A percentile compares a stretch with the other conserved stretches of the same genome.
Conservation (phyloP, 805 yeast genomes). For the Isabelozyma gotoi region DNA sequence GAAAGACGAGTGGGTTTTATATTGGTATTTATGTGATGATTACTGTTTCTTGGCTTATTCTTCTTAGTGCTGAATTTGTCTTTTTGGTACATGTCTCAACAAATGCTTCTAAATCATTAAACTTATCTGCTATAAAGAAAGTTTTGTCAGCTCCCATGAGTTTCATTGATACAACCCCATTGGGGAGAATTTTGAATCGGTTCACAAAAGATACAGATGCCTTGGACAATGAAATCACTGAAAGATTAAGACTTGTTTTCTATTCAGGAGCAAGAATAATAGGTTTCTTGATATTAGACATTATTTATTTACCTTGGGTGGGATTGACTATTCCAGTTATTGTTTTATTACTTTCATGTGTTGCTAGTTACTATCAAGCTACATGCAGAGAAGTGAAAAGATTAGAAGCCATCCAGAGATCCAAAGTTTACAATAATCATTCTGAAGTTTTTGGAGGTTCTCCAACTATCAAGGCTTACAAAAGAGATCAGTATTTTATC, state of each 20-base stretch:
- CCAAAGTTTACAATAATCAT: constrained; percentile 68
- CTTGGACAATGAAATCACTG: constrained; percentile 70
- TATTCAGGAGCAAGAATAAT: constrained; percentile 49
- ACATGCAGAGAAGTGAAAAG: constrained; percentile 76
- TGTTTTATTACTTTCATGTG: constrained; percentile 37
- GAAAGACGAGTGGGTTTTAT: constrained; percentile 51
- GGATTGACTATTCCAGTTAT: constrained; percentile 65
- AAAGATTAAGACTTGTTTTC: constrained; percentile 57
- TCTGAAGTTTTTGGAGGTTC: constrained; percentile 70
- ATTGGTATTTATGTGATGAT: constrained; percentile 69
- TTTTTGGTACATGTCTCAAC: constrained; percentile 47
- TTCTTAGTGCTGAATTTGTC: constrained; percentile 41
- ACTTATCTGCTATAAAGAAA: constrained; percentile 53
- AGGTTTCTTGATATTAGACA: constrained; percentile 63
- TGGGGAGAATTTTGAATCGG: constrained; percentile 78
- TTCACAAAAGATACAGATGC: constrained; percentile 83
- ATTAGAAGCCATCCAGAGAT: constrained; percentile 69
- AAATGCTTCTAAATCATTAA: constrained; percentile 53
- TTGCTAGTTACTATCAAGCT: constrained; percentile 62
- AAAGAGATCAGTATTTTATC: constrained; percentile 45
- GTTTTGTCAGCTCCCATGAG: constrained; percentile 74
- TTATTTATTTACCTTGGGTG: constrained; percentile 73
- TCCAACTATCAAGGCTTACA: constrained; percentile 62
- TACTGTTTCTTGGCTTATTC: constrained; percentile 44
- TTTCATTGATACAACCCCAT: constrained; percentile 79